phyloP scores from a whole-genome alignment of 2,329 filamentous ascomycete genomes.

The Elsinoe perseae region DNA sequence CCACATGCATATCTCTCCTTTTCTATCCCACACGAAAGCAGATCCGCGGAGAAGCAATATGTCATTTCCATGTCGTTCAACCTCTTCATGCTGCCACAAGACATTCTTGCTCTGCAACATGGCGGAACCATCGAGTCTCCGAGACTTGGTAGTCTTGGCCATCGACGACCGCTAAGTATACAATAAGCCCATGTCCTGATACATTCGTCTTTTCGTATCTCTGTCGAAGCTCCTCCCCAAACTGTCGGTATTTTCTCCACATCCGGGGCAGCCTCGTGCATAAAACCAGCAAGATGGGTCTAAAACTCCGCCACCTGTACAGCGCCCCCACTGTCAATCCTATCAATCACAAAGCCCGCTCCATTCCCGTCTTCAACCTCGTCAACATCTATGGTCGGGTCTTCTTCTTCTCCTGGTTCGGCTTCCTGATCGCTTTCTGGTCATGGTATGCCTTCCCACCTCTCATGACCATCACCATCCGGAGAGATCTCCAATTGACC shows the following conservation, averaged over 20 bases:
- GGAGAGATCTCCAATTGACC: conserved; percentile 62
- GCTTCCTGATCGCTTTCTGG: conserved; percentile 76
- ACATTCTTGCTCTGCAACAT: not conserved
- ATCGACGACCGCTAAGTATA: not conserved
- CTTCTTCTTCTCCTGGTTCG: conserved; percentile 77
- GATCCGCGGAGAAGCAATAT: conserved; percentile 14
- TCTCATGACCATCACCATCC: conserved; percentile 66
- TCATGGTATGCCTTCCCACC: conserved; percentile 82
- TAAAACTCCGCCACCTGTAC: conserved; percentile 28
- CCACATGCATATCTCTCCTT: not conserved
- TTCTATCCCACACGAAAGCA: not conserved
- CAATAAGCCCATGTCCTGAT: not conserved
- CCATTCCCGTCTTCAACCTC: conserved; percentile 67
- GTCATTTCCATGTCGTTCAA: not conserved
- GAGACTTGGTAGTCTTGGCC: conserved; percentile 13
- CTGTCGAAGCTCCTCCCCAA: not conserved
- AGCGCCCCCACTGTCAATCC: conserved; percentile 65
- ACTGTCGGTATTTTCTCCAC: conserved; percentile 7
- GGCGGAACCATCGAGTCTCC: conserved; percentile 8
- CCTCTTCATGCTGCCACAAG: not conserved
- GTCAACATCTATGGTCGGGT: conserved; percentile 70
- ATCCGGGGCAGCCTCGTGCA: not conserved
- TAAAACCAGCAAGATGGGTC: conserved; percentile 13
- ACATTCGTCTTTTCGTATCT: not conserved
- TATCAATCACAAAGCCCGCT: conserved; percentile 67